Evolutionary conservation across 2,329 filamentous ascomycete species (phyloP), one percentile per base, ranked within the genome.

Genomic region (Talaromyces sp.): DNA sequence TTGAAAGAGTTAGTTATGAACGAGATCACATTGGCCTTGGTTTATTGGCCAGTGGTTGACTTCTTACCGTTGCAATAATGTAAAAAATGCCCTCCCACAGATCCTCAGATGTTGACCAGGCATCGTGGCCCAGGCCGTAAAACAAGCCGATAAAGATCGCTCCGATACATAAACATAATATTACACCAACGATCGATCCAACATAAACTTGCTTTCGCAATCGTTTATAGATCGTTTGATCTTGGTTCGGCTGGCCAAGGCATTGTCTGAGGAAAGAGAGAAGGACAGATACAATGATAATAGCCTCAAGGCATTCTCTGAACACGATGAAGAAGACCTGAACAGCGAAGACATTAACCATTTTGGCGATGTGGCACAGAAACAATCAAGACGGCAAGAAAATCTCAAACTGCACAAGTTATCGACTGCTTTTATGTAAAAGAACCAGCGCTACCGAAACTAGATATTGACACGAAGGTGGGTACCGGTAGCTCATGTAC

Each of bases 261-360:
- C 3, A 36, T 17, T 36, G 33, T n/a, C n/a, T 36, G 14, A 36
- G n/a, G 33, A 36, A 36, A n/a, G 33, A 16, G 81, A 84, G 65
- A 96, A 94, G 43, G 86, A 96, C 88, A 0, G 91, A 93, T 57
- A 95, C 85, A 63, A 96, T 89, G 67, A 96, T 91, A 65, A 83
- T 86, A 1, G 88, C 89, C 77, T 96, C 91, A 43, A 96, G 78
- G 37, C 86, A 85, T 76, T 96, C 91, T 67, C 91, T 86, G 70
- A 96, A 94, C 75, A 90, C 86, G 70, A 96, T 89, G 77, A 96
- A 92, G 77, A 96, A 96, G 50, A 96, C 84, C 44, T 56, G 56
- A 24, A 58, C 56, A 13, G 56, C 56, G 32, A 58, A 58, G 27
- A 58, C 50, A 24, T 54, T 57, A 19, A 49, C 52, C 50, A 43